These are phyloP conservation scores for Neurospora sp. DNA, from an alignment of 495 filamentous ascomycete species.

Conservation along the genomic window DNA sequence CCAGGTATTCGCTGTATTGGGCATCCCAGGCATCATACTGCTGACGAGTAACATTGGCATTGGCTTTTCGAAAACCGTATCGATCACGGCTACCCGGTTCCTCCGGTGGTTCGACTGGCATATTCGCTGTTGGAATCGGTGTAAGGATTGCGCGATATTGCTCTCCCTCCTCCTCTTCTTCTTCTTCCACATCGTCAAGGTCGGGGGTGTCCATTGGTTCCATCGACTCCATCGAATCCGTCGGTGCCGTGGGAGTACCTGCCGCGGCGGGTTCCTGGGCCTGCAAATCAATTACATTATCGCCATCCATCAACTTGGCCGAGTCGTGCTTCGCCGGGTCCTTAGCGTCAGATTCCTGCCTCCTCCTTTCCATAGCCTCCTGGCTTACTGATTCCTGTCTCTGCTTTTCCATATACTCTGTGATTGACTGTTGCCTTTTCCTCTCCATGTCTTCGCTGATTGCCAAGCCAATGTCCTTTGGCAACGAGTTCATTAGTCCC, in stretches of 20 bases:
- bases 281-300: conserved; percentile 6
- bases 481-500: conserved; percentile 21
- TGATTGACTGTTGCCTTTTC: neutral
- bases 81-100: conserved; percentile 50
- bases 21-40: conserved; percentile 78
- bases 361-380: neutral
- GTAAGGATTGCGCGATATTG: neutral
- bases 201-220: neutral
- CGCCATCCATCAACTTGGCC: conserved; percentile 18
- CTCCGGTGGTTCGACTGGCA: conserved; percentile 21
- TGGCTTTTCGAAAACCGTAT: conserved; percentile 89
- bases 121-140: conserved; percentile 10
- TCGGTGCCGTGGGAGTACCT: neutral
- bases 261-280: neutral
- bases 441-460: conserved; percentile 15
- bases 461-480: conserved; percentile 19
- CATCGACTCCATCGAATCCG: neutral
- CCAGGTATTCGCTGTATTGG: conserved; percentile 57
- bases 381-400: conserved; percentile 4
- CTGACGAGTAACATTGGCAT: conserved; percentile 59
- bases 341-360: conserved; percentile 3
- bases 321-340: conserved; percentile 23
- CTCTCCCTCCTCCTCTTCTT: neutral
- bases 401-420: conserved; percentile 2
- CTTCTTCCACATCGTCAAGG: neutral